Evolutionary conservation across 164 flowering plant genomes (phyloP).

Genomic region (Tetrastigma voinierianum): DNA sequence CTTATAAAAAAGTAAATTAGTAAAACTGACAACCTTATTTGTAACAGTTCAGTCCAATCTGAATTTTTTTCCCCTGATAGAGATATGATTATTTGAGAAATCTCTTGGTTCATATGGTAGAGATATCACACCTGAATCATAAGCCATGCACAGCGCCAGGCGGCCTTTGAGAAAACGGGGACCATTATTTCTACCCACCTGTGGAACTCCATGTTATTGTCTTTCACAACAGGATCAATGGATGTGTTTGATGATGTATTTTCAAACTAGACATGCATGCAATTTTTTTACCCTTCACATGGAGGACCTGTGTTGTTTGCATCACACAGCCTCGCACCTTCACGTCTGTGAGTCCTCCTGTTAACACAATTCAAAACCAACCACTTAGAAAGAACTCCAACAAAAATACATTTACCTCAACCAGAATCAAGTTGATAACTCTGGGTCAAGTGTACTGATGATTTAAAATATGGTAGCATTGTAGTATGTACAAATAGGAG

Average conservation of each 20-base stretch:
- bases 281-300: constrained; percentile 22
- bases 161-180: constrained; percentile 28
- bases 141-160: constrained; percentile 34
- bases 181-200: constrained; percentile 37
- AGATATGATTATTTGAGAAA: no score
- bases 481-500: no score
- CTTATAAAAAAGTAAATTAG: no score
- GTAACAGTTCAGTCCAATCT: no score
- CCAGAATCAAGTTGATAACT: neutral
- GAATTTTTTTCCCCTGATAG: no score
- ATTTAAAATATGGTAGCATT: no score
- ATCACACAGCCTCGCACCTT: constrained; percentile 15
- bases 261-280: neutral
- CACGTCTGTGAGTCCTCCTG: constrained; percentile 14
- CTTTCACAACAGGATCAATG: neutral
- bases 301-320: constrained; percentile 23
- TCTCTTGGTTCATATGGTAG: neutral
- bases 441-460: no score
- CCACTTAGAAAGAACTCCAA: no score
- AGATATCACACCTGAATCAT: constrained; percentile 25
- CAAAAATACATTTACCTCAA: neutral
- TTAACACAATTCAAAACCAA: neutral
- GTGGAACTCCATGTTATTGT: neutral
- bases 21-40: no score
- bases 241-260: neutral